Percentiles rank a stretch among this genome's conserved stretches.
phyloP scores from a whole-genome alignment of 345 rosid species.

The Populus alba region DNA sequence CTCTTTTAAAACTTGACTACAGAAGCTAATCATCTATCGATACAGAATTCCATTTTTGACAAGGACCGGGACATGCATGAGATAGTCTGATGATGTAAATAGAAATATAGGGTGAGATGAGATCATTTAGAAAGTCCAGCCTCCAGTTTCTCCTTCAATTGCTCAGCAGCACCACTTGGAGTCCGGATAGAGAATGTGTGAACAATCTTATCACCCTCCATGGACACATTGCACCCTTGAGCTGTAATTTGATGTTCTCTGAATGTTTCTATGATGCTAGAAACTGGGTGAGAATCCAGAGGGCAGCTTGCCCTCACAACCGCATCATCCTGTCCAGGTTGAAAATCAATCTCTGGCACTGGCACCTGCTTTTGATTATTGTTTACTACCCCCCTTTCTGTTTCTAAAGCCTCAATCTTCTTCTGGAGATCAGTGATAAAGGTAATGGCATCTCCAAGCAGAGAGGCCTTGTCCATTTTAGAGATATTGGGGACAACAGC shows the following conservation, averaged over 20 bases:
- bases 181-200: constrained; percentile 73
- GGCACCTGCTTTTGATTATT: constrained; percentile 39
- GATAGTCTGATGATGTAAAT: not conserved
- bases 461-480: constrained; percentile 9
- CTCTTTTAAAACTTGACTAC: not conserved
- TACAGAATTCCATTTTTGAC: not conserved
- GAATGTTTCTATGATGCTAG: constrained; percentile 54
- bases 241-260: constrained; percentile 59
- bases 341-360: constrained; percentile 66
- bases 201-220: constrained; percentile 58
- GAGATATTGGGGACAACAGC: constrained; percentile 11
- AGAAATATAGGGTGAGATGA: constrained; percentile 2
- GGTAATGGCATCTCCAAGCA: constrained; percentile 10
- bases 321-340: constrained; percentile 67
- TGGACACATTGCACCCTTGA: constrained; percentile 60
- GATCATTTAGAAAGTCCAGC: constrained; percentile 55
- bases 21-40: not conserved
- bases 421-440: constrained; percentile 10
- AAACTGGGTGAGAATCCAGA: constrained; percentile 71
- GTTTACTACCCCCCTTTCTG: constrained; percentile 62
- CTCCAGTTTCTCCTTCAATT: constrained; percentile 75
- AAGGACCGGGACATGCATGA: not conserved
- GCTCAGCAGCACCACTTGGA: constrained; percentile 69
- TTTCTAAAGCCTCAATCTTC: constrained; percentile 59
- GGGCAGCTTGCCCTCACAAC: constrained; percentile 72